Evolutionary conservation across 352 stramenopile species (phyloP), one percentile per base, ranked within the genome.

Genomic region (Globisporangium splendens): DNA sequence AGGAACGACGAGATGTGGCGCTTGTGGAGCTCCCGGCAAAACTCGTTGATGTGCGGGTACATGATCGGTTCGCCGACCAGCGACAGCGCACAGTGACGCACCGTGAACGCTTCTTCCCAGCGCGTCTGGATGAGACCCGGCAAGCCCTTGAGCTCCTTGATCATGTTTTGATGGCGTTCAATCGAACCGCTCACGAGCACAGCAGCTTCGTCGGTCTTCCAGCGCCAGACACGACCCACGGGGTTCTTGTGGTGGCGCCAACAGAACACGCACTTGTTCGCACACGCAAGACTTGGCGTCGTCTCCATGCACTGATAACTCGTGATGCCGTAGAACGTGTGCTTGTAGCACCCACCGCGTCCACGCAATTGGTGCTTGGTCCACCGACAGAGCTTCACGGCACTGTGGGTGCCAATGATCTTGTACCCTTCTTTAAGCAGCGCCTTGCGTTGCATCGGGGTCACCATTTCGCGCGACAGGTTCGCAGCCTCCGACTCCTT

Each of bases 231-330:
- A 56, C 91, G 94, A 11, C 96, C 96, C 17, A 99, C 96, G 0
- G 97, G 97, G 77, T 99, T 99, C 75, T 98, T 99, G 79, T 99
- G 96, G 77, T 99, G 97, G 66, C 97, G 83, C 97, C 97, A 99
- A 76, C 97, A 98, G 73, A 99, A 99, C 8, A 97, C 86, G 56
- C 97, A 99, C 76, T 99, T 99, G 77, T 99, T 99, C 21, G 96
- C 97, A 73, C 97, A 99, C 15, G 97, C 96, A 8, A 99, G 66
- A 66, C 85, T 98, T 10, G 97, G 96, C 18, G 97, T 99, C 15
- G 94, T 97, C 78, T 99, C 97, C 96, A 99, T 99, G 69, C 96
- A 99, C 77, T 99, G 95, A 68, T 99, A 99, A 52, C 83, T 97
- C 35, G 95, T 99, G 63, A 99, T 99, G n/a, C 96, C 96, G 69